A percentile compares a stretch with the other conserved stretches of the same genome.
These are phyloP conservation scores for Penicillium psychrosexuale DNA, from an alignment of 2,329 filamentous ascomycete species.

Conservation along the genomic window DNA sequence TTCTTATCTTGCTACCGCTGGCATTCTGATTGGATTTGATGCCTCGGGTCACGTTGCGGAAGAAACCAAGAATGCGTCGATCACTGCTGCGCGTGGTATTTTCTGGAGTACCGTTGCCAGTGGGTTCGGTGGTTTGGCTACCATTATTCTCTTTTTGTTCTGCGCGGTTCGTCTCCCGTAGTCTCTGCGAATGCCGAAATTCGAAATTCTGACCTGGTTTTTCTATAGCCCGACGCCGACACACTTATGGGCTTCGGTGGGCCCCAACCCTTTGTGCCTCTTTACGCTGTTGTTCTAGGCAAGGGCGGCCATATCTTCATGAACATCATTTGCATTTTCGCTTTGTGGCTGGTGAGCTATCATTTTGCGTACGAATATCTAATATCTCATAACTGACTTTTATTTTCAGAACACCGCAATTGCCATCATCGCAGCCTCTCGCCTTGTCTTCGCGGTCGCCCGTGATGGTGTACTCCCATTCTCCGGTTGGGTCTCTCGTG, in stretches of 20 bases:
- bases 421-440: conserved; percentile 57
- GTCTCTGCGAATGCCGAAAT: too few species aligned
- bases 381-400: not conserved
- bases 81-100: conserved; percentile 57
- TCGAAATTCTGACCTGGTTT: conserved; percentile 4
- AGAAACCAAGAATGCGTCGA: conserved; percentile 57
- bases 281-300: conserved; percentile 57
- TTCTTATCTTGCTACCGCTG: conserved; percentile 59
- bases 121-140: conserved; percentile 54
- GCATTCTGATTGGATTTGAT: conserved; percentile 60
- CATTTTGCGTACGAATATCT: not conserved
- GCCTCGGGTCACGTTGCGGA: conserved; percentile 61
- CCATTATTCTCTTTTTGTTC: conserved; percentile 60
- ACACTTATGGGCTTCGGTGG: conserved; percentile 54
- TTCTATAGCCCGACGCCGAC: conserved; percentile 50
- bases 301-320: conserved; percentile 58
- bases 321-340: conserved; percentile 51
- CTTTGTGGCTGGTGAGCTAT: conserved; percentile 22
- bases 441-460: conserved; percentile 62
- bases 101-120: conserved; percentile 60
- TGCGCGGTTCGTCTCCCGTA: conserved; percentile 39
- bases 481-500: conserved; percentile 56
- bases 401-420: conserved; percentile 54
- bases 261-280: conserved; percentile 57
- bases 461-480: conserved; percentile 60